Evolutionary conservation across 163 green algal genomes (phyloP).

Genomic region (Volvox carteri): DNA sequence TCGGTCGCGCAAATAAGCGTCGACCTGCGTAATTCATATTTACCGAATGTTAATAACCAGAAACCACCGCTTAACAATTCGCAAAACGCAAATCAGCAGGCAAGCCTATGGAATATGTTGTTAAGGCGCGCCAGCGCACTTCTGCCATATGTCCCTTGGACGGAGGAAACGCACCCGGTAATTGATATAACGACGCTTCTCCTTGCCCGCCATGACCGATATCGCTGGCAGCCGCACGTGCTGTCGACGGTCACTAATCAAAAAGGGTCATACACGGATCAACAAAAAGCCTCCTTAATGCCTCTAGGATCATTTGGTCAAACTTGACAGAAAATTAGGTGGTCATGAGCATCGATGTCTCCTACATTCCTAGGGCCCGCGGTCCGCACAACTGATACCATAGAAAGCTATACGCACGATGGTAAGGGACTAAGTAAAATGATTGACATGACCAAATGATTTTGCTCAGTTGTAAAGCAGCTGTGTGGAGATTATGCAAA

Average conservation of each 20-base stretch:
- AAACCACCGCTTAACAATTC: neutral
- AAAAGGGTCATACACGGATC: too few species aligned
- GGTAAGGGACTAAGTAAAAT: too few species aligned
- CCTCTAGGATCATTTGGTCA: too few species aligned
- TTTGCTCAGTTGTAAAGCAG: too few species aligned
- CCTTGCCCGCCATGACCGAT: slow-evolving; percentile 21
- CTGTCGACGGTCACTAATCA: slow-evolving; percentile 22
- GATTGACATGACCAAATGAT: too few species aligned
- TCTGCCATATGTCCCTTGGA: neutral
- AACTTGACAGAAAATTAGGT: too few species aligned
- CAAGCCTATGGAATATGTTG: too few species aligned
- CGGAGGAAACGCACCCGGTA: slow-evolving; percentile 34
- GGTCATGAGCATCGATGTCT: too few species aligned
- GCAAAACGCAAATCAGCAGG: too few species aligned
- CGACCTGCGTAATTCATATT: slow-evolving; percentile 22
- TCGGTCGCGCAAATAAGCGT: slow-evolving; percentile 45
- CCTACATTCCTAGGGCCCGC: slow-evolving; percentile 2
- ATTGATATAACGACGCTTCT: slow-evolving; percentile 54
- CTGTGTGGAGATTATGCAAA: too few species aligned
- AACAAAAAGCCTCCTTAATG: too few species aligned
- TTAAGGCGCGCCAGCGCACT: slow-evolving; percentile 12
- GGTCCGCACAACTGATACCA: neutral
- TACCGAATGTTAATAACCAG: neutral
- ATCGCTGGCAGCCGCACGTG: neutral
- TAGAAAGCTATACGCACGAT: neutral